phyloP scores from a whole-genome alignment of 2,329 filamentous ascomycete genomes.

The Fusarium sp. region DNA sequence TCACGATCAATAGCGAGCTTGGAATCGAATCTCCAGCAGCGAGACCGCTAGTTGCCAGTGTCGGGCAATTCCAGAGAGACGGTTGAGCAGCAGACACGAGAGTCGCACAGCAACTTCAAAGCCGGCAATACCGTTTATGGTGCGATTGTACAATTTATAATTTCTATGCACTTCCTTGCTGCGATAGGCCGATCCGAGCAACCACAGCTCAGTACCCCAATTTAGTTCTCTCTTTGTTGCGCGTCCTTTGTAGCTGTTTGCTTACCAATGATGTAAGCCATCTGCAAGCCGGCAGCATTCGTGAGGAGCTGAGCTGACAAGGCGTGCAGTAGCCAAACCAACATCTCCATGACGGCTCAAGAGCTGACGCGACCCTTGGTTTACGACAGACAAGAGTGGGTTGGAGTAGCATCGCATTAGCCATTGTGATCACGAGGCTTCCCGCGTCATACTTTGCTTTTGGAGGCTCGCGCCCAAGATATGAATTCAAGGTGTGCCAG shows the following conservation, averaged over 20 bases:
- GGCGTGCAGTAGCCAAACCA: background rate
- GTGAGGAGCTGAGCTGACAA: constrained; percentile 9
- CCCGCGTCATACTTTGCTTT: constrained; percentile 24
- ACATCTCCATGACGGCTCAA: constrained; percentile 18
- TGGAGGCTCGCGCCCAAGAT: background rate
- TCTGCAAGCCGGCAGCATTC: constrained; percentile 4
- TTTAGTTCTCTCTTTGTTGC: constrained; percentile 4
- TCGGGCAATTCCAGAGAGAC: constrained; percentile 9
- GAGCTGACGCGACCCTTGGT: constrained; percentile 20
- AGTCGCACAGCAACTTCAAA: constrained; percentile 26
- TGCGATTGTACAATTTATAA: background rate
- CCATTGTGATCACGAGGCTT: constrained; percentile 26
- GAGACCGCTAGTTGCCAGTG: constrained; percentile 14
- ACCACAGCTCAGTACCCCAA: background rate
- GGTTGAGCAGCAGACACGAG: constrained; percentile 43
- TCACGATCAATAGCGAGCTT: background rate
- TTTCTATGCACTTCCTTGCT: background rate
- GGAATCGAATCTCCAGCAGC: constrained; percentile 2
- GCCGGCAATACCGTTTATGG: constrained; percentile 27
- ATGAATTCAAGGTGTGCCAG: background rate
- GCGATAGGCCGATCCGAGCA: constrained; percentile 1
- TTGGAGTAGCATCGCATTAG: constrained; percentile 26
- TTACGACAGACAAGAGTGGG: constrained; percentile 14
- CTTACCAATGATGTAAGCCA: constrained; percentile 28
- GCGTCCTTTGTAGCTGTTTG: background rate